Evolutionary conservation across 345 rosid genomes (phyloP).

Genomic region (Euphorbia pulcherrima): DNA sequence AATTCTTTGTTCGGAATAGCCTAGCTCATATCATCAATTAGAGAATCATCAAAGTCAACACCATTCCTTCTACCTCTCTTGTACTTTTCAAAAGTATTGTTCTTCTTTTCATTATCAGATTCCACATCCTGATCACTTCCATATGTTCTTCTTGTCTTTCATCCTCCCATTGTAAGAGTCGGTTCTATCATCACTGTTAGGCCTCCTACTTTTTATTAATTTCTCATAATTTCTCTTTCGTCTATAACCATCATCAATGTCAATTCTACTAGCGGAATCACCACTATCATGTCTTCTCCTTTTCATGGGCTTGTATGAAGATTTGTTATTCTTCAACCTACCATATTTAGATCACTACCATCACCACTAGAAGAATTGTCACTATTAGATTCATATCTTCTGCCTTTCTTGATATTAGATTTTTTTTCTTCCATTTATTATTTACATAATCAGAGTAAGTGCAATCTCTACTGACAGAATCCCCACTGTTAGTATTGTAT

Average conservation of each 20-base stretch:
- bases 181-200: slow-evolving; percentile 18
- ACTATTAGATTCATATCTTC: slow-evolving; percentile 8
- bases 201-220: slow-evolving; percentile 9
- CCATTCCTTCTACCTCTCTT: slow-evolving; percentile 6
- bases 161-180: slow-evolving; percentile 13
- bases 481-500: slow-evolving; percentile 13
- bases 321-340: slow-evolving; percentile 8
- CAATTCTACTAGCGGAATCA: slow-evolving; percentile 7
- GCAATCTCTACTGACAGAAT: slow-evolving; percentile 1
- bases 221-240: slow-evolving; percentile 15
- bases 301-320: slow-evolving; percentile 9
- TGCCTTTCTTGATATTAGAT: slow-evolving; percentile 8
- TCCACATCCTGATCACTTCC: slow-evolving; percentile 13
- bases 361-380: slow-evolving; percentile 36
- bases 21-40: slow-evolving; percentile 2
- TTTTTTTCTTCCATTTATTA: slow-evolving; percentile 9
- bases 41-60: slow-evolving; percentile 23
- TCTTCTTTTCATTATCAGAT: slow-evolving; percentile 12
- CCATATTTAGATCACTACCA: slow-evolving; percentile 11
- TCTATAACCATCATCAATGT: slow-evolving; percentile 12
- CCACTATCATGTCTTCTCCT: slow-evolving; percentile 24
- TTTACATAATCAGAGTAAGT: slow-evolving; percentile 15
- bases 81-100: slow-evolving; percentile 14
- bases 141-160: slow-evolving; percentile 10
- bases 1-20: slow-evolving; percentile 17